Evolutionary conservation across 2,329 filamentous ascomycete species (phyloP), one percentile per base, ranked within the genome.

Genomic region (Cladosporium sp.): DNA sequence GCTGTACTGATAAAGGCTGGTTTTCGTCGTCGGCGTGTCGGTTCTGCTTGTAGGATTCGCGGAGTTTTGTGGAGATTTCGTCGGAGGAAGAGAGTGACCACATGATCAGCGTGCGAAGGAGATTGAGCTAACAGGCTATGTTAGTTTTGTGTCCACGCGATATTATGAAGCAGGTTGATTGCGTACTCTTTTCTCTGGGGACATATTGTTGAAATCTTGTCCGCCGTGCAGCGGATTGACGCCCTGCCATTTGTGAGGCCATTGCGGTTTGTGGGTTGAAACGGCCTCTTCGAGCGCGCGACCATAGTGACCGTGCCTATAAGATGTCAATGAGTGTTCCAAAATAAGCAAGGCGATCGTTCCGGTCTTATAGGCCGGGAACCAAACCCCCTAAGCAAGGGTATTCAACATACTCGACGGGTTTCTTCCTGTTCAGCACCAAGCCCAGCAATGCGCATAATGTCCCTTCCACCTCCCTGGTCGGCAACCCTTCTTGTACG

Each of bases 351-450:
- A 27, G n/a, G n/a, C n/a, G n/a, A n/a, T n/a, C n/a, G n/a, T n/a
- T 43, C 52, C 32, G n/a, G 32, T 36, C 13, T 8, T n/a, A n/a
- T n/a, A n/a, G n/a, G n/a, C n/a, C n/a, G n/a, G n/a, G n/a, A n/a
- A n/a, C n/a, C n/a, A n/a, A n/a, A n/a, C n/a, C n/a, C n/a, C n/a
- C n/a, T n/a, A n/a, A 36, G 15, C 15, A 15, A 15, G 32, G 65
- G 56, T 56, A 55, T 58, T n/a, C n/a, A n/a, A 75, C 89, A 71
- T 82, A 97, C 93, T 99, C 96, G 67, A 97, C 88, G 73, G 96
- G 91, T 69, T 99, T 96, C 77, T 99, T 97, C 70, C 93, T 85
- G 71, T 99, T 99, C 64, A 99, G 78, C 50, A 96, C 82, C 61
- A 99, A 77, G 27, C 88, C 85, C 39, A 99, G 76, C 58, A 99